Evolutionary conservation across 257 asterid species (phyloP), one percentile per base, ranked within the genome.

Genomic region (Salvia miltiorrhiza): DNA sequence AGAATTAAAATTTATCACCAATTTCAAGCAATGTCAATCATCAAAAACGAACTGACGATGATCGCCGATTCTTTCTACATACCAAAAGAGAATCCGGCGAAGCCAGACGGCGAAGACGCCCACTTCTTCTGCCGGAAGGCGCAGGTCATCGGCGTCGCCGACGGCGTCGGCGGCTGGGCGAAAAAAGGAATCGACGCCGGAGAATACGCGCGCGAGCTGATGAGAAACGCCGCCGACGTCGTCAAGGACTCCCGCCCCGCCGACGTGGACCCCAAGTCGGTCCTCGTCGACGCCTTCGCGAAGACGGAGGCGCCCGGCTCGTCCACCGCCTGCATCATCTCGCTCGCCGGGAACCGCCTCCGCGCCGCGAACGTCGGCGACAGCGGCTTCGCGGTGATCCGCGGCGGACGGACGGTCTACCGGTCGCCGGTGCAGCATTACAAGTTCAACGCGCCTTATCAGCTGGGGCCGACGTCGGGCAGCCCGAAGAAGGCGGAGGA

Each of bases 301-400:
- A 41, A 9, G 10, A 72, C 71, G 48, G 20, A 17, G 21, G 13
- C 13, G 40, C 28, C 28, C 1, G 71, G 65, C 19, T 40, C 71
- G 40, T 63, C 71, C 71, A 72, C 77, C 71, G 77, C 77, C 13
- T 63, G 65, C 71, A 28, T 72, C 58, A 11, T 72, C 9, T 0
- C 20, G 4, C 59, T 72, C 17, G 19, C 44, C 30, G 30, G 59
- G 0, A 24, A 53, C 50, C 5, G 33, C 4, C 48, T 72, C 35
- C 49, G 58, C 26, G n/a, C n/a, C n/a, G n/a, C n/a, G n/a, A n/a
- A n/a, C n/a, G n/a, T 62, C 7, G 76, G 70, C 24, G 76, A 71
- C 49, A 63, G 71, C 49, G 77, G 59, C 23, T 72, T 72, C 7
- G 0, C n/a, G 13, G 65, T 72, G 39, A 30, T 72, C n/a, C n/a